Percentiles rank a stretch among this genome's conserved stretches.
These are phyloP conservation scores for Paracamarosporium sp. DNA, from an alignment of 2,329 filamentous ascomycete species.

Conservation along the genomic window DNA sequence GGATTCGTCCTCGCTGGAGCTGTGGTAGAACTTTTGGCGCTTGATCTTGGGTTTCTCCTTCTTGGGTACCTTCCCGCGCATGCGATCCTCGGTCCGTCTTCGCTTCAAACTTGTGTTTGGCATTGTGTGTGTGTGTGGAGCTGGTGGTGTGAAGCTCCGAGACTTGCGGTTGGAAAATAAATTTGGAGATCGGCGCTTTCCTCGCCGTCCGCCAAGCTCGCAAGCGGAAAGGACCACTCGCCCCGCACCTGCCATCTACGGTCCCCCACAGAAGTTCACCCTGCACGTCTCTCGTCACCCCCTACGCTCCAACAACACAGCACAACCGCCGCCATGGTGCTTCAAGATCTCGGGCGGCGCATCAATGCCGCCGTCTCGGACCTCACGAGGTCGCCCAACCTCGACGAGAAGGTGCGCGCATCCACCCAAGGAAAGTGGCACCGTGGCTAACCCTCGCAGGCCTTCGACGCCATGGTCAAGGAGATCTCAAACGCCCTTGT, in stretches of 20 bases:
- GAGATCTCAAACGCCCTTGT: slow-evolving; percentile 95
- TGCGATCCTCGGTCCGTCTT: slow-evolving; percentile 66
- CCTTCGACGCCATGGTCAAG: slow-evolving; percentile 97
- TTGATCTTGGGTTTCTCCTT: slow-evolving; percentile 65
- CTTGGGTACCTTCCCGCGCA: slow-evolving; percentile 60
- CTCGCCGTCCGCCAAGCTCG: slow-evolving; percentile 38
- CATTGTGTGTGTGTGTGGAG: slow-evolving; percentile 33
- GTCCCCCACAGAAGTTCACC: slow-evolving; percentile 16
- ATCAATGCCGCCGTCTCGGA: slow-evolving; percentile 97
- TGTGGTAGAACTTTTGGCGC: slow-evolving; percentile 70
- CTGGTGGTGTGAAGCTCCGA: slow-evolving; percentile 21
- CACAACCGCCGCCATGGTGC: slow-evolving; percentile 73
- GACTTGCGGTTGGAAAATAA: slow-evolving; percentile 23
- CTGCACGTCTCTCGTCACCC: slow-evolving; percentile 12
- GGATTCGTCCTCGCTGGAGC: slow-evolving; percentile 63
- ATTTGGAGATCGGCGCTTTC: slow-evolving; percentile 26
- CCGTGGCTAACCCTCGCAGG: slow-evolving; percentile 59
- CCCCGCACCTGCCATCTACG: slow-evolving; percentile 15
- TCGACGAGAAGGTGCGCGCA: slow-evolving; percentile 85
- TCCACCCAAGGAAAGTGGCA: slow-evolving; percentile 10
- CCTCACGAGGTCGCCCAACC: slow-evolving; percentile 87
- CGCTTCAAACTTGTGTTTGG: slow-evolving; percentile 56
- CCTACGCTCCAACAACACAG: slow-evolving; percentile 7
- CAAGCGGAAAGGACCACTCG: slow-evolving; percentile 4
- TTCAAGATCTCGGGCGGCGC: slow-evolving; percentile 97